Evolutionary conservation across 371 early-diverging fungal species (phyloP).

Genomic region (Circinella umbellata): DNA sequence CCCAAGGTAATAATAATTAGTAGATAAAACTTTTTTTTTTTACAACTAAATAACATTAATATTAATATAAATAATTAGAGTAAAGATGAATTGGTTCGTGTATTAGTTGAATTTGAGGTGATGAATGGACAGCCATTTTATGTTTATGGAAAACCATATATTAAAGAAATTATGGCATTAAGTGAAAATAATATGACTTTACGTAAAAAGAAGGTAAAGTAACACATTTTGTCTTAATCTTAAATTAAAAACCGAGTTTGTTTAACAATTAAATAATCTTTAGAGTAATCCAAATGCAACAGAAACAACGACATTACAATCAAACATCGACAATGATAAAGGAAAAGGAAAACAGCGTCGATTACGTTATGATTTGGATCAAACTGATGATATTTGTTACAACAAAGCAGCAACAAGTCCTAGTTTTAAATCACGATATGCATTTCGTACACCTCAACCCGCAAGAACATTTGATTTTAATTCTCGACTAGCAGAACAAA

Average conservation of each 20-base stretch:
- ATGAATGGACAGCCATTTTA: constrained; percentile 37
- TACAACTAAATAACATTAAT: too few relatives aligned
- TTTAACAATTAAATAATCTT: too few relatives aligned
- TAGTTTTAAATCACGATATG: constrained; percentile 14
- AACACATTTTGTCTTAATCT: not conserved
- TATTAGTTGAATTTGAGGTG: constrained; percentile 41
- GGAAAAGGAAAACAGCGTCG: constrained; percentile 3
- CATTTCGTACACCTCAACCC: constrained; percentile 46
- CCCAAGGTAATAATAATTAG: constrained; percentile 32
- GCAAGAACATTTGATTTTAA: constrained; percentile 18
- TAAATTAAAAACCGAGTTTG: too few relatives aligned
- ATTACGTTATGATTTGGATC: constrained; percentile 1
- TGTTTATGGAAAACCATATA: constrained; percentile 45
- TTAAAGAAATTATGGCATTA: constrained; percentile 23
- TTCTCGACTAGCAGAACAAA: not conserved
- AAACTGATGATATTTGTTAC: constrained; percentile 2
- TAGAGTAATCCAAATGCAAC: not conserved
- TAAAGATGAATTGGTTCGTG: constrained; percentile 41
- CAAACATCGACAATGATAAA: not conserved
- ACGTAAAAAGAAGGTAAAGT: constrained; percentile 9
- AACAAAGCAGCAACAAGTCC: constrained; percentile 25
- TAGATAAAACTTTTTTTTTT: too few relatives aligned
- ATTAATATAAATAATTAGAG: constrained; percentile 10
- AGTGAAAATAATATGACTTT: constrained; percentile 20
- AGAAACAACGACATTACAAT: not conserved